These are phyloP conservation scores for Epithele typhae DNA, from an alignment of 768 basidiomycete species.

Conservation along the genomic window DNA sequence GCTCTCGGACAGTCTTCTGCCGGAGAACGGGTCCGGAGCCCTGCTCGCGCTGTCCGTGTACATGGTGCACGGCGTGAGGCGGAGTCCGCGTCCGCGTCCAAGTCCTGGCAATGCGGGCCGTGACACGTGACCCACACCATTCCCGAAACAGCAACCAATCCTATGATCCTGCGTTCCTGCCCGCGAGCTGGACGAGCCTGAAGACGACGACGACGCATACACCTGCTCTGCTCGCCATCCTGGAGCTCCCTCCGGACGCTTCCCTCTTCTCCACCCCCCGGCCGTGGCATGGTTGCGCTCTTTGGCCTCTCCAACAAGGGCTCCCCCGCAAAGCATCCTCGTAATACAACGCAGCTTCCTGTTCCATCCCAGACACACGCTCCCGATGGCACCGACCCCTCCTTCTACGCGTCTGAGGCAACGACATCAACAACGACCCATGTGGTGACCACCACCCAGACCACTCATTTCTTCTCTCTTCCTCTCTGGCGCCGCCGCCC, in stretches of 20 bases:
- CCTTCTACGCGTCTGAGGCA: conserved; percentile 35
- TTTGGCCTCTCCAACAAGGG: conserved; percentile 33
- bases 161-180: neutral
- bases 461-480: conserved; percentile 63
- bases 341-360: conserved; percentile 21
- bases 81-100: too few species aligned
- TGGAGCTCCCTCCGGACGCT: conserved; percentile 6
- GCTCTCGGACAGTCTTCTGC: too few species aligned
- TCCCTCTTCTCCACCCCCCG: conserved; percentile 6
- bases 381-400: conserved; percentile 29
- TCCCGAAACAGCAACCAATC: neutral
- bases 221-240: conserved; percentile 5
- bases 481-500: conserved; percentile 60
- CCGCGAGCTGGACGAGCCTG: conserved; percentile 5
- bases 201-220: conserved; percentile 8
- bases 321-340: conserved; percentile 25
- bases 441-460: conserved; percentile 44
- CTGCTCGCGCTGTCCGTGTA: too few species aligned
- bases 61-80: too few species aligned
- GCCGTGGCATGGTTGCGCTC: conserved; percentile 34
- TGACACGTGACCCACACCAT: too few species aligned
- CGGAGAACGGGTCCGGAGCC: too few species aligned
- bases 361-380: conserved; percentile 33
- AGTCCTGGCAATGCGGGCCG: too few species aligned
- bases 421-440: conserved; percentile 46